Percentiles rank a stretch among this genome's conserved stretches.
Conservation (phyloP, 2,329 filamentous ascomycete species). For the Keithomyces neogunnii region DNA sequence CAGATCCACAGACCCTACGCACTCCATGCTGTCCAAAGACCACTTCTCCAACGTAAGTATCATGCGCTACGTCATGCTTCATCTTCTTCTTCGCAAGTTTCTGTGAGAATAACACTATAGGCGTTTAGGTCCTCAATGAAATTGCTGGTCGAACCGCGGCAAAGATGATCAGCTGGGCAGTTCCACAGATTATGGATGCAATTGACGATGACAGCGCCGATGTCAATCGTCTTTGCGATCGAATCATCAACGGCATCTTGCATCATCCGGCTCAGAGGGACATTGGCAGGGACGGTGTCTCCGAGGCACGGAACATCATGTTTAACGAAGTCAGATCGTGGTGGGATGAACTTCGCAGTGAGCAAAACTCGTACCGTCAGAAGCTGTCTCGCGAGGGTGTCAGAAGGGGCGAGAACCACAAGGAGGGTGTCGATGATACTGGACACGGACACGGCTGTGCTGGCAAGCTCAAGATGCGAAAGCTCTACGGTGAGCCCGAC, state of each 20-base stretch:
- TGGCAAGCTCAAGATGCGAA: slow-evolving; percentile 71
- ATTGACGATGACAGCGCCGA: slow-evolving; percentile 74
- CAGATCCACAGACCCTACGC: slow-evolving; percentile 69
- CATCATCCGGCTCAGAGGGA: slow-evolving; percentile 78
- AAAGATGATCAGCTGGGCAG: slow-evolving; percentile 72
- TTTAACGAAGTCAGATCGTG: slow-evolving; percentile 74
- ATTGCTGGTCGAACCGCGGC: slow-evolving; percentile 76
- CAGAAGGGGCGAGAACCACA: slow-evolving; percentile 71
- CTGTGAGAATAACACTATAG: slow-evolving; percentile 7
- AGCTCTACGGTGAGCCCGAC: slow-evolving; percentile 44
- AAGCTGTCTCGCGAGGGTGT: slow-evolving; percentile 77
- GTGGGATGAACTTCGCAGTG: slow-evolving; percentile 63
- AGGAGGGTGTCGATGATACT: slow-evolving; percentile 71
- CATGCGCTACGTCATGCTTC: background rate
- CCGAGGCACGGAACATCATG: slow-evolving; percentile 67
- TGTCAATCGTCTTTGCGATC: slow-evolving; percentile 59
- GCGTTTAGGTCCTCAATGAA: slow-evolving; percentile 64
- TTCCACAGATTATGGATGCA: slow-evolving; percentile 79
- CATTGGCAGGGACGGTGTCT: slow-evolving; percentile 59
- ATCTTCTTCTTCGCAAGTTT: background rate
- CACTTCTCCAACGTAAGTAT: slow-evolving; percentile 72
- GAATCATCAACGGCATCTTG: slow-evolving; percentile 74
- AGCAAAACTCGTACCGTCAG: slow-evolving; percentile 57
- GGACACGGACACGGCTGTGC: slow-evolving; percentile 79
- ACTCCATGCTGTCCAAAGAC: slow-evolving; percentile 94